Evolutionary conservation across 2,329 filamentous ascomycete species (phyloP).

Genomic region (Aspergillus texensis): DNA sequence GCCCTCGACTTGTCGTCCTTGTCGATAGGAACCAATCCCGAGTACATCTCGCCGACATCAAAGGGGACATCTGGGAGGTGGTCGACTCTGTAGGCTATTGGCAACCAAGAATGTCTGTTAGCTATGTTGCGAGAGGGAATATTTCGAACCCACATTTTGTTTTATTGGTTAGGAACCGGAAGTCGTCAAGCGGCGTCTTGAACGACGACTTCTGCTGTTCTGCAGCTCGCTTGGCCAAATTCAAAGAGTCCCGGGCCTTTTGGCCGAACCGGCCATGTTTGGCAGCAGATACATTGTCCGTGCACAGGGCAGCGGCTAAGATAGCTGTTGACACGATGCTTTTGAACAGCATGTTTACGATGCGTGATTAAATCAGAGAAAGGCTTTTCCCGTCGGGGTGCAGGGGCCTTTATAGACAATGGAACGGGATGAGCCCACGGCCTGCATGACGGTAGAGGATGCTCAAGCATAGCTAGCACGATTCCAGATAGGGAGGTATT

Average conservation of each 20-base stretch:
- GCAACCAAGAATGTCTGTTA: neutral
- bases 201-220: neutral
- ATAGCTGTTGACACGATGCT: neutral
- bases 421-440: neutral
- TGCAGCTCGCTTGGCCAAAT: neutral
- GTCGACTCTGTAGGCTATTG: neutral
- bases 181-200: neutral
- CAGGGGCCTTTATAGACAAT: neutral
- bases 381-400: neutral
- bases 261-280: neutral
- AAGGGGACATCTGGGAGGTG: slow-evolving; percentile 67
- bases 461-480: neutral
- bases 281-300: neutral
- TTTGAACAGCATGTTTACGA: neutral
- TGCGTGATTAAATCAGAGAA: neutral
- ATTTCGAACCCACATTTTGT: neutral
- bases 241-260: neutral
- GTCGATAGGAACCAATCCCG: slow-evolving; percentile 55
- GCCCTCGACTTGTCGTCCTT: slow-evolving; percentile 46
- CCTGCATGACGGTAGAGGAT: neutral
- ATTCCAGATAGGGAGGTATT: neutral
- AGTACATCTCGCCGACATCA: slow-evolving; percentile 59
- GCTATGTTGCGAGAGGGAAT: neutral
- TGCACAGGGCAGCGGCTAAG: neutral
- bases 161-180: neutral